phyloP scores from a whole-genome alignment of 2,329 filamentous ascomycete genomes.

The Colletotrichum karsti region DNA sequence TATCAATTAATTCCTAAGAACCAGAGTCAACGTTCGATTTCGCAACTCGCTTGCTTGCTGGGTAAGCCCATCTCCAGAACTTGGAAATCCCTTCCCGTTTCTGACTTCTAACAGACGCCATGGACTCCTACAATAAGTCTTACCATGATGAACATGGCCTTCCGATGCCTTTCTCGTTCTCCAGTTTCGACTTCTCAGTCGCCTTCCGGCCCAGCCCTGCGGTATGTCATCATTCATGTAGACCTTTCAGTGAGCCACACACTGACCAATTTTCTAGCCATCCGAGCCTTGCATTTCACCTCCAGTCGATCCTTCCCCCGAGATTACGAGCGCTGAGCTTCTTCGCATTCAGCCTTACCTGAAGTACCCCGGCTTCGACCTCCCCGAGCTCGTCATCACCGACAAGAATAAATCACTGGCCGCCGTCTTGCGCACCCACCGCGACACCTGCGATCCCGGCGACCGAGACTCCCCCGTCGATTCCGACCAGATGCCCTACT shows the following conservation, averaged over 20 bases:
- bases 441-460: background rate
- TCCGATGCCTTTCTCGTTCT: background rate
- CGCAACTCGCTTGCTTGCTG: too few relatives aligned
- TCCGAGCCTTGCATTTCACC: background rate
- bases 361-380: background rate
- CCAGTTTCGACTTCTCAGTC: background rate
- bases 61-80: too few relatives aligned
- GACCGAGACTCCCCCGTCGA: background rate
- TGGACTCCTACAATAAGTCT: too few relatives aligned
- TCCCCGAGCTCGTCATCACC: background rate
- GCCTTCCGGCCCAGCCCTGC: background rate
- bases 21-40: too few relatives aligned
- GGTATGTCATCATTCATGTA: background rate
- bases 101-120: too few relatives aligned
- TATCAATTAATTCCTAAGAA: too few relatives aligned
- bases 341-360: background rate
- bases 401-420: background rate
- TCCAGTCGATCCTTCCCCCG: background rate
- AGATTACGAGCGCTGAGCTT: background rate
- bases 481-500: background rate
- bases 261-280: background rate
- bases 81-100: too few relatives aligned
- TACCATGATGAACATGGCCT: too few relatives aligned
- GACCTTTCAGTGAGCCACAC: background rate
- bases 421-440: background rate